Evolutionary conservation across 23 red algal species (phyloP).

Genomic region (Gracilariopsis chorda): DNA sequence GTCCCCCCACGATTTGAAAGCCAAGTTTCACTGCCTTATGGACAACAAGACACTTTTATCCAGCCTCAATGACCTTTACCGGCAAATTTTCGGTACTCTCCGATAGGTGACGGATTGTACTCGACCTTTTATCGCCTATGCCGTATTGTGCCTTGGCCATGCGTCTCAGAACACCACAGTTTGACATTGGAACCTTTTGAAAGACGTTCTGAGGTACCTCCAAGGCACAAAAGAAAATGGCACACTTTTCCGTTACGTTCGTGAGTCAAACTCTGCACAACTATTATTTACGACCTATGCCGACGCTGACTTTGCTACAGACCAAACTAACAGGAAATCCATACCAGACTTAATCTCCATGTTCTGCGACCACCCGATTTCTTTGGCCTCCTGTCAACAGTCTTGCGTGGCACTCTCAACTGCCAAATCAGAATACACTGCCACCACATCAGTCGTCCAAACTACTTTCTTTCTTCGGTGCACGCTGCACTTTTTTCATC

Average conservation of each 20-base stretch:
- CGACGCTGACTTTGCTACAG: slow-evolving; percentile 14
- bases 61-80: neutral
- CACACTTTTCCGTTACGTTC: neutral
- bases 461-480: too few species aligned
- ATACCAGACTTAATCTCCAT: too few species aligned
- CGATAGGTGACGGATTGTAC: neutral
- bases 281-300: neutral
- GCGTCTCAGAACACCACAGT: neutral
- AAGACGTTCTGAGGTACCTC: neutral
- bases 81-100: neutral
- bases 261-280: neutral
- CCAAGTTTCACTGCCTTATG: neutral
- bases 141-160: neutral
- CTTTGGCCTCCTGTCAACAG: too few species aligned
- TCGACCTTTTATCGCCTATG: neutral
- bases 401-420: too few species aligned
- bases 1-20: neutral
- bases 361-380: too few species aligned
- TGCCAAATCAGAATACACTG: too few species aligned
- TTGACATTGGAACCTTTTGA: neutral
- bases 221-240: neutral
- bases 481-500: too few species aligned
- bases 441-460: too few species aligned
- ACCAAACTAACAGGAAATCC: neutral
- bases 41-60: neutral